phyloP scores from a whole-genome alignment of 2,329 filamentous ascomycete species.

The Hypoxylon sp. region DNA sequence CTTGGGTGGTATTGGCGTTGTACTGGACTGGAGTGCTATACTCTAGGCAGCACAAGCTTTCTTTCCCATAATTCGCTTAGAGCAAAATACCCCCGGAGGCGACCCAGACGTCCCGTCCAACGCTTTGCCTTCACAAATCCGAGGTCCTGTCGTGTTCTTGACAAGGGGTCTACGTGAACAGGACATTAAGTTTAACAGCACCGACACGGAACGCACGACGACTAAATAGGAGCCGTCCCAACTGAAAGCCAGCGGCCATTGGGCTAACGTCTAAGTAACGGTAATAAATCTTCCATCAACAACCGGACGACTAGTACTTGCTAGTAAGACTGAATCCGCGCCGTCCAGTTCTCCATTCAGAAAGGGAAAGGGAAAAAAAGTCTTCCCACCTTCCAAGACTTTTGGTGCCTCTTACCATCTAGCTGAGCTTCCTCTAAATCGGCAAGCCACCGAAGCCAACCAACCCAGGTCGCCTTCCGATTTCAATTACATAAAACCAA shows the following conservation, averaged over 20 bases:
- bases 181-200: slow-evolving; percentile 38
- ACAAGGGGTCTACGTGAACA: slow-evolving; percentile 36
- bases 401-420: slow-evolving; percentile 34
- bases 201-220: slow-evolving; percentile 34
- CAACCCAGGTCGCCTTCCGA: slow-evolving; percentile 38
- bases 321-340: slow-evolving; percentile 43
- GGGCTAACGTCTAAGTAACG: slow-evolving; percentile 23
- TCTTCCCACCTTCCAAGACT: slow-evolving; percentile 38
- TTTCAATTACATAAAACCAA: slow-evolving; percentile 67
- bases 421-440: slow-evolving; percentile 46
- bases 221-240: slow-evolving; percentile 41
- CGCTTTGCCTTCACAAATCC: slow-evolving; percentile 25
- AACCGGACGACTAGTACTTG: slow-evolving; percentile 38
- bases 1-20: slow-evolving; percentile 37
- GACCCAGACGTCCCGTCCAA: slow-evolving; percentile 28
- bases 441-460: slow-evolving; percentile 39
- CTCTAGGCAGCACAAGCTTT: slow-evolving; percentile 32
- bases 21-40: slow-evolving; percentile 29
- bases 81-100: slow-evolving; percentile 21
- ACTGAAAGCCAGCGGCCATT: slow-evolving; percentile 32
- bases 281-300: slow-evolving; percentile 38
- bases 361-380: slow-evolving; percentile 31
- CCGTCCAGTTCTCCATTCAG: slow-evolving; percentile 35
- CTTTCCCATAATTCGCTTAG: slow-evolving; percentile 35
- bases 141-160: slow-evolving; percentile 33